A percentile compares a stretch with the other conserved stretches of the same genome.
phyloP scores from a whole-genome alignment of 495 filamentous ascomycete genomes.

The Aspergillus nanangensis region DNA sequence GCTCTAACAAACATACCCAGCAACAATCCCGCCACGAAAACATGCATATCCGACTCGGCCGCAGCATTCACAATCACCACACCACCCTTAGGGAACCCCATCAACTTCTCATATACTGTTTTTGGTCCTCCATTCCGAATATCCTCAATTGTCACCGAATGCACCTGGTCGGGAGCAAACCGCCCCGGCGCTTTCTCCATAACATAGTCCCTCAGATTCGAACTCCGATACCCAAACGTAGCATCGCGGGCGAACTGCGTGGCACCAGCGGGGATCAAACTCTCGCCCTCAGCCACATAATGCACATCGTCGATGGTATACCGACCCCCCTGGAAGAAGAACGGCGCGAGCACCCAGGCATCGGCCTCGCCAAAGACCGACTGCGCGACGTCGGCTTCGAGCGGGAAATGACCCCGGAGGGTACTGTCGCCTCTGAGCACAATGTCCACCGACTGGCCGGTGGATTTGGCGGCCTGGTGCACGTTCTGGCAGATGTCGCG shows the following conservation, averaged over 20 bases:
- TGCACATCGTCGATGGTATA: slow-evolving; percentile 51
- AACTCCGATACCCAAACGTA: slow-evolving; percentile 48
- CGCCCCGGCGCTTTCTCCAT: slow-evolving; percentile 43
- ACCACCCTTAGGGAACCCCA: slow-evolving; percentile 24
- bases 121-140: slow-evolving; percentile 36
- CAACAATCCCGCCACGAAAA: slow-evolving; percentile 43
- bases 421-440: slow-evolving; percentile 52
- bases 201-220: slow-evolving; percentile 46
- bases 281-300: slow-evolving; percentile 45
- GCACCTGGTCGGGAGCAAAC: slow-evolving; percentile 26
- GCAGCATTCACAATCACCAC: slow-evolving; percentile 50
- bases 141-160: slow-evolving; percentile 41
- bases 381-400: slow-evolving; percentile 46
- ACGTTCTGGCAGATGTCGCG: slow-evolving; percentile 44
- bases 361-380: slow-evolving; percentile 39
- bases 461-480: slow-evolving; percentile 28
- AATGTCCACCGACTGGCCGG: slow-evolving; percentile 39
- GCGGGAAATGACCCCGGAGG: slow-evolving; percentile 48
- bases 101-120: slow-evolving; percentile 33
- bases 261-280: slow-evolving; percentile 39
- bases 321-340: slow-evolving; percentile 50
- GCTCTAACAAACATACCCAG: slow-evolving; percentile 29
- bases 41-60: slow-evolving; percentile 49
- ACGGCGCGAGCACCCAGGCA: slow-evolving; percentile 46
- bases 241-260: slow-evolving; percentile 51